Percentiles rank a stretch among this genome's conserved stretches.
Conservation (phyloP, 1,284 basidiomycete genomes). For the Ceratobasidium sp. region DNA sequence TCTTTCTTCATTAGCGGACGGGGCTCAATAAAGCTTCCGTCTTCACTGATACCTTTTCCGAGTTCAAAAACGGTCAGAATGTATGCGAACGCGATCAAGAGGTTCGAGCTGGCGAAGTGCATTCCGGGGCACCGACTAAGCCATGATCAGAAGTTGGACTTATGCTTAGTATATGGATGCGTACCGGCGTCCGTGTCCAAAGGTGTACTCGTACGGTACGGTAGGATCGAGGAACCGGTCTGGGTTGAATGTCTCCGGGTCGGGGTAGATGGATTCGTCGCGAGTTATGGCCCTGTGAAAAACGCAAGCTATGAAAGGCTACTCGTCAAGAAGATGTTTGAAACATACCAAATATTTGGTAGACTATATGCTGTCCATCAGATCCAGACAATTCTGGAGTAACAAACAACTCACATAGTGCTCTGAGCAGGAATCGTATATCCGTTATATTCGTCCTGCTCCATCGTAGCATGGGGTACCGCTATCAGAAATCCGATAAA, state of each 20-base stretch:
- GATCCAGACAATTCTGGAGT: too few relatives aligned
- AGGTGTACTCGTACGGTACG: conserved; percentile 9
- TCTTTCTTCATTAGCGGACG: conserved; percentile 4
- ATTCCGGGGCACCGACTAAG: conserved; percentile 36
- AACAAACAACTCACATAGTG: conserved; percentile 19
- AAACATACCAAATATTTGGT: conserved; percentile 16
- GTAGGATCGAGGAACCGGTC: conserved; percentile 37
- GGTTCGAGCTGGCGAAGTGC: conserved; percentile 38
- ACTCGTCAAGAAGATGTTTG: too few relatives aligned
- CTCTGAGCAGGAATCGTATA: conserved; percentile 37
- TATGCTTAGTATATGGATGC: background rate
- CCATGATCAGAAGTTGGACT: background rate
- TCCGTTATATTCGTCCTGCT: conserved; percentile 33
- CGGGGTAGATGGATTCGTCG: conserved; percentile 35
- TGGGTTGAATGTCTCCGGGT: conserved; percentile 34
- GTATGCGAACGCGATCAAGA: conserved; percentile 36
- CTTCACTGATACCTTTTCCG: conserved; percentile 12
- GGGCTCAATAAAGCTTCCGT: conserved; percentile 33
- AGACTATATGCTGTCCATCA: background rate
- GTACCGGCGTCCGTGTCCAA: conserved; percentile 35
- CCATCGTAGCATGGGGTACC: conserved; percentile 23
- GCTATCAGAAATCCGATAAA: background rate
- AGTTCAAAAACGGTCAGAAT: conserved; percentile 35
- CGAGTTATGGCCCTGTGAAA: conserved; percentile 31
- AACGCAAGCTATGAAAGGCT: background rate